Base-by-base conservation (phyloP, 83 land plant species). In the Diphasiastrum complanatum region DNA sequence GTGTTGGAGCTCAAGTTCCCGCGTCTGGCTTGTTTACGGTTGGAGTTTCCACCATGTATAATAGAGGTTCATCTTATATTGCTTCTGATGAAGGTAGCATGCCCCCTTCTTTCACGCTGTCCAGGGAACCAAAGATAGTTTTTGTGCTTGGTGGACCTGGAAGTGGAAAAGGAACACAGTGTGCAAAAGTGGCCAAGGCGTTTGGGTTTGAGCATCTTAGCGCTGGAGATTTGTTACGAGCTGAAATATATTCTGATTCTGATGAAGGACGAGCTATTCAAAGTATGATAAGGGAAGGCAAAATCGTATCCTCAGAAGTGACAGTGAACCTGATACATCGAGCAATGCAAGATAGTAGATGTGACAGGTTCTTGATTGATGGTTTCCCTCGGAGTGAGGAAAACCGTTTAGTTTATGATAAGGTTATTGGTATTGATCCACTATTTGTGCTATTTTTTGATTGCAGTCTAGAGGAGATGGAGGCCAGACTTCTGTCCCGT, bases 131-230 rank as follows among this genome's bases (percentile, higher is more conserved):
- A n/a, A n/a, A n/a, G n/a, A n/a, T n/a, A n/a, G n/a, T n/a, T n/a
- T n/a, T n/a, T n/a, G n/a, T n/a, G n/a, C n/a, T n/a, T n/a, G 86
- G 85, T 72, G 88, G 88, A 18, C 88, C 88, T 35, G 88, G 88
- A 37, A 81, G 85, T 73, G 85, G 88, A 33, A 84, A 84, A 40
- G 88, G 88, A 19, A 84, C 88, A 29, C 88, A 84, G 60, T 84
- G 88, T 60, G 74, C 77, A 28, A 84, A 73, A 30, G 78, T 84
- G 54, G 88, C 81, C 31, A 59, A 84, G 25, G 70, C 78, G 41
- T 84, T 75, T 70, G 85, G 85, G 10, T 84, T 68, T 55, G 78
- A 81, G 26, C 88, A 84, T 73, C 75, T 84, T 19, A 84, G 88
- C 73, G 88, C 85, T 64, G 88, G 88, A 32, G 85, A 81, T 70